Evolutionary conservation across 2,329 filamentous ascomycete genomes (phyloP), one percentile per base, ranked within the genome.

Genomic region (Trichothecium roseum): DNA sequence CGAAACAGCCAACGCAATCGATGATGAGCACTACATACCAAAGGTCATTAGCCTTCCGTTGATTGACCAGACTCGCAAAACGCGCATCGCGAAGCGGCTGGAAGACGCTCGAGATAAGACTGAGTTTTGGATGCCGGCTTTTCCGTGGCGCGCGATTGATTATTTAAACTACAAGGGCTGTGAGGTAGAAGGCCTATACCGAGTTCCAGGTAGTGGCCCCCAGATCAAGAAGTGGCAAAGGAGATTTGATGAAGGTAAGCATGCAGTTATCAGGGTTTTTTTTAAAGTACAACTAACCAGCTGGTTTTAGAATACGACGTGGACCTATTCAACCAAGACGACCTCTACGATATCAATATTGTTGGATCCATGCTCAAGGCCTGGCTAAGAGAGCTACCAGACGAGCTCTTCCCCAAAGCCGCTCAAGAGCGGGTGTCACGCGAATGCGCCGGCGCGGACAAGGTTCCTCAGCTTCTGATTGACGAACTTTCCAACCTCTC

Each of bases 71-170:
- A 88, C 88, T 6, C 78, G 89, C n/a, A 68, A 79, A 43, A 95
- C 89, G 1, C 75, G 89, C 43, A 95, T 96, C 53, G 93, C 87
- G 7, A 93, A 89, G 59, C 77, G 82, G 20, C 65, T 96, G 30
- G 85, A 93, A 51, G 77, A 84, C 41, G 94, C 88, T 8, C 76
- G 81, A 42, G 89, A 96, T 53, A 95, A 95, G 67, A 96, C 89
- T 1, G 89, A 95, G 52, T 96, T 93, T 53, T 96, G 89, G 89
- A 94, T 96, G 88, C 89, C 89, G 10, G 84, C 87, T 6, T 80
- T 96, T 39, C 88, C 89, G 1, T 95, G 89, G 83, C 74, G 89
- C 43, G 93, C 87, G 39, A 95, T 96, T 45, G 89, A 96, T 61
- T 95, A 94, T 55, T 67, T 96, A 35, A 95, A 95, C 57, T 91